Evolutionary conservation across 768 basidiomycete species (phyloP), one percentile per base, ranked within the genome.

Genomic region (Termitomyces titanicus): DNA sequence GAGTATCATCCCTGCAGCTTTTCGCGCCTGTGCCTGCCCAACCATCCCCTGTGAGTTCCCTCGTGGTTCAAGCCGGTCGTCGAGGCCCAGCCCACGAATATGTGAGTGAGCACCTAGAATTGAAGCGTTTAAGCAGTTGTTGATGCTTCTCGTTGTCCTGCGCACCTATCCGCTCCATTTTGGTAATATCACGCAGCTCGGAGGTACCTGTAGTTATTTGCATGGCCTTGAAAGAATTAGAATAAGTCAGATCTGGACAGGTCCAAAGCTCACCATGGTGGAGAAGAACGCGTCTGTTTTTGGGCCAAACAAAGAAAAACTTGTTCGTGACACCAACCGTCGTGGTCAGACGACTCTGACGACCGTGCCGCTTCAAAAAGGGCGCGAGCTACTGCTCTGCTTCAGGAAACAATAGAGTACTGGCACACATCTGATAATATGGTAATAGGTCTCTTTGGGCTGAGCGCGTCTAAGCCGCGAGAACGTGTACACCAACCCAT

Each of bases 1-100:
- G 64, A 98, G 81, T 58, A 98, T 94, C 80, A 98, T 89, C 2
- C 97, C 97, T 0, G 96, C 97, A 0, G 97, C 96, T 70, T 97
- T 97, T 42, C 97, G 85, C 20, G 97, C 97, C 67, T 94, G 94
- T 3, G 79, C 90, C 68, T 99, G 97, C 0, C 97, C 97, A 24
- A 99, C 96, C 86, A 99, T 97, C 3, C 97, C 97, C 67, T 98
- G 93, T 0, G 89, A 83, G 68, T 86, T 92, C 33, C 79, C 82
- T 18, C 94, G 84, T 13, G 96, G 94, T 70, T 98, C 94, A 56
- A 98, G 81, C 60, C 88, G 76, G 60, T 93, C 91, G 62, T 98
- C 95, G 43, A 98, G 83, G 0, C 97, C 97, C 31, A 98, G 80
- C 3, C 97, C 97, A 52, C 86, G 93, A 64, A 99, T 94, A 73